phyloP scores from a whole-genome alignment of 805 yeast genomes.

The Hanseniaspora lindneri region DNA sequence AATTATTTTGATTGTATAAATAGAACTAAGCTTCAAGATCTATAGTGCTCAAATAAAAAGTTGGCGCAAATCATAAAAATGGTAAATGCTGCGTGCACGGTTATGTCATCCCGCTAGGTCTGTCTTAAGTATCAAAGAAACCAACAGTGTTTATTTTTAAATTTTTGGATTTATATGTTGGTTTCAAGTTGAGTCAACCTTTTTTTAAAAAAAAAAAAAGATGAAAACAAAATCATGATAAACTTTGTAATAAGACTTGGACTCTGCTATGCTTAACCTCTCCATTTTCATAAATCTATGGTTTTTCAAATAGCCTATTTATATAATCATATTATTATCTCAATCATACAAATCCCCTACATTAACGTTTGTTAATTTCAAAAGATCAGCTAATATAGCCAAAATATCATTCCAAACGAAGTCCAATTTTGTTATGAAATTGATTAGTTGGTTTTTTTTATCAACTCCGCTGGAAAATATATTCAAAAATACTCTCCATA shows the following conservation, averaged over 20 bases:
- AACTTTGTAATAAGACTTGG: no score
- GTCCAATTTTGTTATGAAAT: slow-evolving; percentile 7
- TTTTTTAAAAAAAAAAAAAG: not conserved
- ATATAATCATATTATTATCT: no score
- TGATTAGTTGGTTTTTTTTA: not conserved
- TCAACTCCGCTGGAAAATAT: not conserved
- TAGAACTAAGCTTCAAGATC: no score
- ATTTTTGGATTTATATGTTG: not conserved
- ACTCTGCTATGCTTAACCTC: slow-evolving; percentile 16
- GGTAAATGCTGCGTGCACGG: slow-evolving; percentile 17
- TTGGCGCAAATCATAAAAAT: no score
- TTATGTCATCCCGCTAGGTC: slow-evolving; percentile 17
- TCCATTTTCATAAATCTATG: slow-evolving; percentile 9
- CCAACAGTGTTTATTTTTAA: not conserved
- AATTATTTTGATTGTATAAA: no score
- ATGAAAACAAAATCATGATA: no score
- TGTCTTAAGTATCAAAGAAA: slow-evolving; percentile 2
- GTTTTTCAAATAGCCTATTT: no score
- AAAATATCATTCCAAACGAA: slow-evolving; percentile 4
- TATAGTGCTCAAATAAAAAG: no score
- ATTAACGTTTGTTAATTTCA: not conserved
- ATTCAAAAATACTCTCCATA: not conserved
- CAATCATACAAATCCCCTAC: not conserved
- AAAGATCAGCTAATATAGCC: not conserved
- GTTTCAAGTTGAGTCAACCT: no score